Base-by-base conservation (phyloP, 139 green algal genomes). In the Auxenochlorella pyrenoidosa region DNA sequence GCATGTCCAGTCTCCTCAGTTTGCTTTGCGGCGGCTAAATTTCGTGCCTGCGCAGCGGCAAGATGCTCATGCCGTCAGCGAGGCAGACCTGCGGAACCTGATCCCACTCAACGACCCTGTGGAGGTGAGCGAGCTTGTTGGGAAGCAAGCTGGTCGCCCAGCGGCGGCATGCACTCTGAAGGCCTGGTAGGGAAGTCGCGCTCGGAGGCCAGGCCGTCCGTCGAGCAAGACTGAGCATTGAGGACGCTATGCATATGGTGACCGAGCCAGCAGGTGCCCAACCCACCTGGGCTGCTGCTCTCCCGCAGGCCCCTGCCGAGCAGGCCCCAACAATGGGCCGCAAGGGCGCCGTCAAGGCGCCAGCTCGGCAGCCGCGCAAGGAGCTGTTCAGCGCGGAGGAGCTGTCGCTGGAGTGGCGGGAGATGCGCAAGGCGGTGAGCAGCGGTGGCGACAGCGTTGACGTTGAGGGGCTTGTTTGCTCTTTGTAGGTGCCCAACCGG, bases 31-130 rank as follows among this genome's bases (percentile, higher is more conserved):
- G 36, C 86, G 94, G 6, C 89, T 97, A 0, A 87, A 91, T 32
- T 97, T 96, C 66, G 94, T 97, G 30, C 91, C 90, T 41, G 94
- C 94, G 5, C 71, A 85, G 34, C 75, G 79, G 12, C 36, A 88
- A 47, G 94, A 96, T 83, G 89, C 86, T 0, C 89, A 94, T 36
- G 82, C 75, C 26, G 76, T 89, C 0, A 68, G 41, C 34, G 47
- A 75, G n/a, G 75, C 82, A 5, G 79, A 88, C 40, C 86, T 91
- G 54, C 76, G 90, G 34, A 88, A 93, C 82, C 87, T 97, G 22
- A 88, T 93, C 30, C 86, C 73, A 0, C 72, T 96, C 26, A 96
- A 94, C 82, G 88, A 89, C 82, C 24, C 40, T 18, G 28, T 75
- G 18, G 41, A 36, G 68, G 60, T 76, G 63, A 28, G 34, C 12